phyloP scores from a whole-genome alignment of 169 alveolate species.

The Plasmodium falciparum region DNA sequence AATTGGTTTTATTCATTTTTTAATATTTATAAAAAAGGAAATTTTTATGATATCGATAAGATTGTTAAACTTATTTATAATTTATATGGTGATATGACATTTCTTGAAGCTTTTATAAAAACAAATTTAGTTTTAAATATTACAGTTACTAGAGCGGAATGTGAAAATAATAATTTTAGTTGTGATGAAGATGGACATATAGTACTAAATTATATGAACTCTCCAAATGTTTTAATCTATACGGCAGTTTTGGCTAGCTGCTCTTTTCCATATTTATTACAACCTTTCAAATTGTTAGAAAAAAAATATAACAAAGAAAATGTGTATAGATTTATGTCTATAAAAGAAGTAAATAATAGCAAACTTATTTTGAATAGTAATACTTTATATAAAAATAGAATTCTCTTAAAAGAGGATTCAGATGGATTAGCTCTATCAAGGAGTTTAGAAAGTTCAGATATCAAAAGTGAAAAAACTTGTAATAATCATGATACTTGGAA shows the following conservation, averaged over 20 bases:
- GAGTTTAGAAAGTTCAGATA: background rate
- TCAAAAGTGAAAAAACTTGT: background rate
- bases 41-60: conserved; percentile 80
- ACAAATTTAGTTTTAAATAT: conserved; percentile 86
- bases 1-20: conserved; percentile 77
- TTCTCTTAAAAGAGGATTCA: background rate
- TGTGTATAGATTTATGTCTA: conserved; percentile 39
- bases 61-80: conserved; percentile 61
- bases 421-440: conserved; percentile 3
- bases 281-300: conserved; percentile 79
- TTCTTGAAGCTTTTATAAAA: conserved; percentile 85
- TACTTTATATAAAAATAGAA: conserved; percentile 3
- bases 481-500: background rate
- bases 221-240: conserved; percentile 86
- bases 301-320: conserved; percentile 73
- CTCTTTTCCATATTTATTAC: conserved; percentile 83
- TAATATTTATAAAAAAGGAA: conserved; percentile 78
- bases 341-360: conserved; percentile 38
- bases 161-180: conserved; percentile 39
- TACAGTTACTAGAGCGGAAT: conserved; percentile 87
- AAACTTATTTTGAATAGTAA: conserved; percentile 48
- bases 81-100: conserved; percentile 81
- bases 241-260: conserved; percentile 87
- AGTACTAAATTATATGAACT: conserved; percentile 84
- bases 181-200: conserved; percentile 78